phyloP scores from a whole-genome alignment of 2,329 filamentous ascomycete genomes.

The Scedosporium boydii region DNA sequence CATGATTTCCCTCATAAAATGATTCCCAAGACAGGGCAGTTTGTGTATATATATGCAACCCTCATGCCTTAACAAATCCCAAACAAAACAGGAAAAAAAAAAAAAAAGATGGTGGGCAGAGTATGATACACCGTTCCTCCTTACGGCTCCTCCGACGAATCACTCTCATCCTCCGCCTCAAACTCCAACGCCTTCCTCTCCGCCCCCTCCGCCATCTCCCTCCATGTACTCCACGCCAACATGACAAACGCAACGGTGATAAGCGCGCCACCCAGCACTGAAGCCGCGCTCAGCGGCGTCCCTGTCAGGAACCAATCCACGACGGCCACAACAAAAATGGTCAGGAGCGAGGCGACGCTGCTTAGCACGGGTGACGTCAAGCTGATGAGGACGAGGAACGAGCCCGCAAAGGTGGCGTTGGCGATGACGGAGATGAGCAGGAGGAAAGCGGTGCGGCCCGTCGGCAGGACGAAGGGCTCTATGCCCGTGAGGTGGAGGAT shows the following conservation, averaged over 20 bases:
- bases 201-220: slow-evolving; percentile 82
- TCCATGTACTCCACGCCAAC: slow-evolving; percentile 83
- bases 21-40: no score
- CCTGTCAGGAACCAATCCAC: slow-evolving; percentile 84
- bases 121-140: background rate
- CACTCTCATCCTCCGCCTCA: slow-evolving; percentile 35
- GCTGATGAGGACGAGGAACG: slow-evolving; percentile 85
- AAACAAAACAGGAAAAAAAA: no score
- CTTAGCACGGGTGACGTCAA: slow-evolving; percentile 87
- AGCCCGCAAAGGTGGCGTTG: slow-evolving; percentile 88
- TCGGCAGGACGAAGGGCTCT: slow-evolving; percentile 76
- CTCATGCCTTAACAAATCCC: no score
- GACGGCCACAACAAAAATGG: slow-evolving; percentile 92
- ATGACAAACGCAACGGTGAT: slow-evolving; percentile 86
- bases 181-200: slow-evolving; percentile 46
- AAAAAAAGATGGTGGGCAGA: no score
- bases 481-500: slow-evolving; percentile 69
- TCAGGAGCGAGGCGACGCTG: slow-evolving; percentile 85
- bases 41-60: no score
- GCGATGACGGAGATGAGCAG: slow-evolving; percentile 71
- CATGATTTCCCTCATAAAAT: no score
- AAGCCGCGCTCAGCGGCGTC: slow-evolving; percentile 61
- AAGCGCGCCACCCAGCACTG: slow-evolving; percentile 71
- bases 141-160: slow-evolving; percentile 21
- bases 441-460: slow-evolving; percentile 68